phyloP scores from a whole-genome alignment of 2,329 filamentous ascomycete genomes.

The Calonectria crousiana region DNA sequence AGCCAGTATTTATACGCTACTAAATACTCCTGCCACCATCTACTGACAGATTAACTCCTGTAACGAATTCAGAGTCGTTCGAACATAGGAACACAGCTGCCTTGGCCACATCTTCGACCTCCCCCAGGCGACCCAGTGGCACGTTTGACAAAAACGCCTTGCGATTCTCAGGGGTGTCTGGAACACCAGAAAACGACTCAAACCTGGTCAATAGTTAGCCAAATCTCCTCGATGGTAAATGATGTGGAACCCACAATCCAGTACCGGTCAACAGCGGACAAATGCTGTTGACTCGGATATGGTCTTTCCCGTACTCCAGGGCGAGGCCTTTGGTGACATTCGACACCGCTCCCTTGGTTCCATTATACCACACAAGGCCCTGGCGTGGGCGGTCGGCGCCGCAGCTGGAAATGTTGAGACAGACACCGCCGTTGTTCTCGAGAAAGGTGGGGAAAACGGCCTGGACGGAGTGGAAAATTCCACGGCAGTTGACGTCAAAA shows the following conservation, averaged over 20 bases:
- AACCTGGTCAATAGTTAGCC: not conserved
- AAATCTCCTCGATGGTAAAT: too few species aligned
- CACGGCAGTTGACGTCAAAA: slow-evolving; percentile 2
- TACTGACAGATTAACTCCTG: not conserved
- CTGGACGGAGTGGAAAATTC: slow-evolving; percentile 1
- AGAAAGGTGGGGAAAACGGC: not conserved
- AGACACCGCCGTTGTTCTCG: not conserved
- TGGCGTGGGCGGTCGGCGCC: not conserved
- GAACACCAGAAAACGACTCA: not conserved
- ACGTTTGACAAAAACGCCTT: not conserved
- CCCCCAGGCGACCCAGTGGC: not conserved
- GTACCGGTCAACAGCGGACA: not conserved
- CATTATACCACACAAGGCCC: not conserved
- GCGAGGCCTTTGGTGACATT: not conserved
- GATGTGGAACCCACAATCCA: not conserved
- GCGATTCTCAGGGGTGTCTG: slow-evolving; percentile 1
- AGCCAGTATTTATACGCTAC: too few species aligned
- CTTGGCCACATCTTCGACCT: not conserved
- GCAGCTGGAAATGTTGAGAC: not conserved
- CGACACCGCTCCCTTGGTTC: not conserved
- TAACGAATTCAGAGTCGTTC: not conserved
- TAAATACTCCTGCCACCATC: not conserved
- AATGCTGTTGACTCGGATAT: not conserved
- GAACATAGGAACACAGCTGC: not conserved
- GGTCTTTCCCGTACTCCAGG: not conserved